Evolutionary conservation across 2,329 filamentous ascomycete species (phyloP), one percentile per base, ranked within the genome.

Genomic region (Trichoderma koningiopsis): DNA sequence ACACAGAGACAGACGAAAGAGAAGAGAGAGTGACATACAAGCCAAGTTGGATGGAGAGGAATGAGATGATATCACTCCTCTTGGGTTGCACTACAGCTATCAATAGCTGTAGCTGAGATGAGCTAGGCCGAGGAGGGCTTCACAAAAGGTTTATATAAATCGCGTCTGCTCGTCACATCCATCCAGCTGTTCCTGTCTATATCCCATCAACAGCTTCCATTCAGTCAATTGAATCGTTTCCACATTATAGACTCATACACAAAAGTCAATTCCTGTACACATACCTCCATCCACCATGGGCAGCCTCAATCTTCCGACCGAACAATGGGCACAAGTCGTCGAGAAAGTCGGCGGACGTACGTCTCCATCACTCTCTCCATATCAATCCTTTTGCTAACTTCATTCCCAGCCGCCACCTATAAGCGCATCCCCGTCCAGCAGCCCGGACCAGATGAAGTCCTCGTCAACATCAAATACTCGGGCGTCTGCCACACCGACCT

Each of bases 321-420:
- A 90, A 81, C 95, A 98, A 85, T 96, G 91, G 93, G 95, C 95
- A 63, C 92, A 96, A 82, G 92, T 98, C 75, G 86, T 96, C 75
- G 92, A 97, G 82, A 88, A 93, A 85, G 90, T 86, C 69, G 93
- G 92, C 74, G 90, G 89, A 68, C 88, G 90, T 84, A 84, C 77
- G 87, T 83, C 27, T 68, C 62, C 5, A 43, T 7, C 2, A 6
- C 16, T 1, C 0, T 40, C 58, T 67, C 24, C 53, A 19, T 10
- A 47, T 11, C 7, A 47, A n/a, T n/a, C 53, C 8, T 13, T 13
- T 22, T 22, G 7, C 47, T 70, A 31, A 65, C 65, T 49, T 43
- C 5, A 11, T 67, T 37, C 65, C 24, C 72, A 89, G 88, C 88
- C 74, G 83, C 88, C 75, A 81, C 87, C 71, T 93, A 91, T 86